phyloP scores from a whole-genome alignment of 768 basidiomycete species.

The Leccinum subgranulosum region DNA sequence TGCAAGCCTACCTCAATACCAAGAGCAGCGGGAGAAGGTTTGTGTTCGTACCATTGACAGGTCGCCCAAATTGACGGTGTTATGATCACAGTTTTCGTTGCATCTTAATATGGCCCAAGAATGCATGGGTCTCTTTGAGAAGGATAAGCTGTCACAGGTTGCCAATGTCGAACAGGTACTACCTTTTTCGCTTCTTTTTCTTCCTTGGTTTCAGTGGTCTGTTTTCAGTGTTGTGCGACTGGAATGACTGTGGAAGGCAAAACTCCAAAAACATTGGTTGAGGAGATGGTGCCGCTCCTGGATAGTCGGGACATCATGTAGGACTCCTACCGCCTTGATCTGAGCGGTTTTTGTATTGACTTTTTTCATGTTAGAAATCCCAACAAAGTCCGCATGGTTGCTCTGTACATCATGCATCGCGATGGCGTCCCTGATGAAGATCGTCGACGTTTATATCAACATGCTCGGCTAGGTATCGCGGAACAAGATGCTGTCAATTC shows the following conservation, averaged over 20 bases:
- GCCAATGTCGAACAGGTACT: conserved; percentile 88
- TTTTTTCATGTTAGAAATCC: conserved; percentile 51
- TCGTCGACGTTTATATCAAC: conserved; percentile 89
- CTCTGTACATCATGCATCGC: conserved; percentile 89
- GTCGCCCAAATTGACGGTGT: background rate
- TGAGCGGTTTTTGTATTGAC: background rate
- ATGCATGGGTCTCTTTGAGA: conserved; percentile 92
- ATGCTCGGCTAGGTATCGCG: conserved; percentile 79
- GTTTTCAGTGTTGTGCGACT: conserved; percentile 82
- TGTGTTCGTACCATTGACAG: conserved; percentile 4
- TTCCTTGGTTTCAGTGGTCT: background rate
- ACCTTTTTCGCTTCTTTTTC: background rate
- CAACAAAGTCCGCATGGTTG: conserved; percentile 95
- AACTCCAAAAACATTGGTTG: conserved; percentile 89
- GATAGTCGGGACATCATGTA: conserved; percentile 85
- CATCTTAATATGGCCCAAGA: conserved; percentile 98
- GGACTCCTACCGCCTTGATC: conserved; percentile 22
- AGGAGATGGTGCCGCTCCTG: conserved; percentile 97
- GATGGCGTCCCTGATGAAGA: conserved; percentile 99
- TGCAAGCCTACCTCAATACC: conserved; percentile 89
- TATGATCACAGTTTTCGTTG: conserved; percentile 76
- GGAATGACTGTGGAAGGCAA: conserved; percentile 90
- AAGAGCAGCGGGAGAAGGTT: conserved; percentile 93
- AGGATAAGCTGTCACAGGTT: conserved; percentile 75
- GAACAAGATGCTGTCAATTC: conserved; percentile 96